Evolutionary conservation across 805 yeast genomes (phyloP).

Genomic region (Saccharomycopsis lassenensis): DNA sequence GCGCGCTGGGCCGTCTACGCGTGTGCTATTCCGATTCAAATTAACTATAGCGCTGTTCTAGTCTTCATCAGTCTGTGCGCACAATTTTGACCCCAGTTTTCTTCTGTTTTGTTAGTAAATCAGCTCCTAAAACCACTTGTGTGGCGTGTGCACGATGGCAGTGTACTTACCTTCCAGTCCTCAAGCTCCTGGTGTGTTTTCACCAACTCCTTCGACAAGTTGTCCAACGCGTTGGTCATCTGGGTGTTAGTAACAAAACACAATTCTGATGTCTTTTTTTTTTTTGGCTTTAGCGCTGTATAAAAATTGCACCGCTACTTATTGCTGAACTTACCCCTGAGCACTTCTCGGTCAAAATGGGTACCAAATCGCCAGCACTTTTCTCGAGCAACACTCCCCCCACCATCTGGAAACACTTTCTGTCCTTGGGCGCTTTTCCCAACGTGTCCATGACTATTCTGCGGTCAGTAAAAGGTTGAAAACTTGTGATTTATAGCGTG

Average conservation of each 20-base stretch:
- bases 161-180: constrained; percentile 29
- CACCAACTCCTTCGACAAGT: constrained; percentile 26
- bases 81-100: constrained; percentile 22
- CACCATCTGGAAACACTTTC: constrained; percentile 86
- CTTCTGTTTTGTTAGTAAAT: constrained; percentile 13
- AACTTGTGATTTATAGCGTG: neutral
- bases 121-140: neutral
- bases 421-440: constrained; percentile 35
- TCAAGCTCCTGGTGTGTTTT: constrained; percentile 29
- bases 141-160: neutral
- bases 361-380: constrained; percentile 64
- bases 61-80: constrained; percentile 11
- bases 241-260: constrained; percentile 5
- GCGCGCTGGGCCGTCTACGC: no score
- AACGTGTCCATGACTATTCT: constrained; percentile 52
- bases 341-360: no score
- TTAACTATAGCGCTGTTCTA: neutral
- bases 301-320: neutral
- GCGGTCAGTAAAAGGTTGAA: constrained; percentile 9
- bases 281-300: neutral
- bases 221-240: constrained; percentile 26
- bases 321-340: no score
- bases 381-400: constrained; percentile 88
- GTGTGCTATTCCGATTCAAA: no score
- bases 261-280: neutral